These are phyloP conservation scores for Polytrichum commune DNA, from an alignment of 225 moss, liverwort and hornwort genomes.

Conservation along the genomic window DNA sequence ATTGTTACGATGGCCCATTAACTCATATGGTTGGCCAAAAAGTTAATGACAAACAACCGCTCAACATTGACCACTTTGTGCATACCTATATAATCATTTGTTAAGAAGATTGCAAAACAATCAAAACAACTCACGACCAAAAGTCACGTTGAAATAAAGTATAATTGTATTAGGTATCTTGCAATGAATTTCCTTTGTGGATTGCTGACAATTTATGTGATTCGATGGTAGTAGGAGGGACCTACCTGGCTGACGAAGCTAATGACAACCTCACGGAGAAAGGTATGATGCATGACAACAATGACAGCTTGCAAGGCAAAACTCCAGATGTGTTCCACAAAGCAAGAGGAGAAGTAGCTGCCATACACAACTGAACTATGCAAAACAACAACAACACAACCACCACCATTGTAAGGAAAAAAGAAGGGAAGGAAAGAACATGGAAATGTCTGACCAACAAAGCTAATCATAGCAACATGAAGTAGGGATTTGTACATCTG, in stretches of 20 bases:
- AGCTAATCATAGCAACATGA: slow-evolving; percentile 86
- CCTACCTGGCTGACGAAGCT: slow-evolving; percentile 78
- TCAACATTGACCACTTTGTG: too few relatives aligned
- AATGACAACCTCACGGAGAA: slow-evolving; percentile 68
- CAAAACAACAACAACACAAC: slow-evolving; percentile 46
- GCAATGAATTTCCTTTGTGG: too few relatives aligned
- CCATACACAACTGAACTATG: slow-evolving; percentile 71
- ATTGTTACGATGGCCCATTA: too few relatives aligned
- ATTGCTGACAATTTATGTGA: too few relatives aligned
- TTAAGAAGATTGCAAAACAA: too few relatives aligned
- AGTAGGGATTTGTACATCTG: too few relatives aligned
- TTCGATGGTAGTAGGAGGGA: slow-evolving; percentile 16
- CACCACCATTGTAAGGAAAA: slow-evolving; percentile 50
- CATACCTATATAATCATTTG: too few relatives aligned
- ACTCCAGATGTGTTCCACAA: slow-evolving; percentile 76
- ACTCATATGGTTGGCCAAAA: too few relatives aligned
- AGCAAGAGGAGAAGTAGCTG: slow-evolving; percentile 78
- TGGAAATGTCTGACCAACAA: slow-evolving; percentile 79
- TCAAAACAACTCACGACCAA: too few relatives aligned
- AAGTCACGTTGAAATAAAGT: too few relatives aligned
- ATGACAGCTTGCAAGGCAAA: slow-evolving; percentile 76
- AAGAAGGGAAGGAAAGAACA: slow-evolving; percentile 48
- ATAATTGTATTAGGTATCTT: too few relatives aligned
- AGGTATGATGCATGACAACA: slow-evolving; percentile 67
- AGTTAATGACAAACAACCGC: too few relatives aligned